These are phyloP conservation scores for Pouteria glomerata DNA, from an alignment of 148 eudicot species.

Conservation along the genomic window DNA sequence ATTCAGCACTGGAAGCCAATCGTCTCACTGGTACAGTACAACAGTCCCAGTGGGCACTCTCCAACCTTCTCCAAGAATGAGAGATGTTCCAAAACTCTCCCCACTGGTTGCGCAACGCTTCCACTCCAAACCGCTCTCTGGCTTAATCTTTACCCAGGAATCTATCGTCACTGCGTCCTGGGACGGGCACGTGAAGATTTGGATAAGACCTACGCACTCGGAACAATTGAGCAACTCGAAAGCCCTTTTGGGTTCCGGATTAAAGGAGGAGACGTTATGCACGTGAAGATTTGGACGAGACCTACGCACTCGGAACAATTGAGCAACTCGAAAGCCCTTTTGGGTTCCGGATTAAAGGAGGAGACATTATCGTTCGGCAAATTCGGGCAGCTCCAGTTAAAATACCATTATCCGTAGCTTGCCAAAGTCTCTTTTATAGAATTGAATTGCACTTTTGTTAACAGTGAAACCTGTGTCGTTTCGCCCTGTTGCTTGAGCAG, in stretches of 20 bases:
- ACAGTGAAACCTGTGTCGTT: too few relatives aligned
- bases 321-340: slow-evolving; percentile 17
- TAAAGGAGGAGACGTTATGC: slow-evolving; percentile 18
- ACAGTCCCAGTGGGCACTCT: slow-evolving; percentile 30
- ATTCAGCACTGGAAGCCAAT: slow-evolving; percentile 27
- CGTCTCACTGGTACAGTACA: slow-evolving; percentile 36
- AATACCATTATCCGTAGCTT: too few relatives aligned
- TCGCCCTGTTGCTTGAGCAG: too few relatives aligned
- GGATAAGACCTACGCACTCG: slow-evolving; percentile 36
- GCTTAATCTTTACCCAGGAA: slow-evolving; percentile 30
- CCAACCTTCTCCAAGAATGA: slow-evolving; percentile 42
- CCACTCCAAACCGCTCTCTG: slow-evolving; percentile 34
- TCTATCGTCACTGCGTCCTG: slow-evolving; percentile 33
- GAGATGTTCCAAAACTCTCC: slow-evolving; percentile 38
- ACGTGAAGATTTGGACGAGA: slow-evolving; percentile 34
- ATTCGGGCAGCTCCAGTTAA: too few relatives aligned
- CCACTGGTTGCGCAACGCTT: slow-evolving; percentile 36
- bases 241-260: slow-evolving; percentile 12
- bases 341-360: slow-evolving; percentile 21
- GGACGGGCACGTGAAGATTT: slow-evolving; percentile 37
- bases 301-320: slow-evolving; percentile 35
- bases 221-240: slow-evolving; percentile 26
- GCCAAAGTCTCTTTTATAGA: too few relatives aligned
- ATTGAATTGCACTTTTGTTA: too few relatives aligned
- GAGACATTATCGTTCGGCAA: slow-evolving; percentile 11